These are phyloP conservation scores for Babesia ovis DNA, from an alignment of 169 alveolate genomes.

Conservation along the genomic window DNA sequence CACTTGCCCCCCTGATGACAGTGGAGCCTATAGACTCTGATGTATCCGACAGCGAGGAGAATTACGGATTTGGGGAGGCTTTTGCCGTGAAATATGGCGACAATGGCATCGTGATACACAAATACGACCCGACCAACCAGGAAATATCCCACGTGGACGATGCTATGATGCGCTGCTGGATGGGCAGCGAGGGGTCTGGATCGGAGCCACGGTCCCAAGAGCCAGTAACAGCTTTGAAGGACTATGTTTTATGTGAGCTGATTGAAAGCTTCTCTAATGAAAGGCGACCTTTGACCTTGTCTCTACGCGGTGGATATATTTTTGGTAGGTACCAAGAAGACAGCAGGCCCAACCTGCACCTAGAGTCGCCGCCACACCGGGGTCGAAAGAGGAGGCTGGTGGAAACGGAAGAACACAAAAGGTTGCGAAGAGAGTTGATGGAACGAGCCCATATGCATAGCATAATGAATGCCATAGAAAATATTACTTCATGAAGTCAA, in stretches of 20 bases:
- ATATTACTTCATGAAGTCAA: not conserved
- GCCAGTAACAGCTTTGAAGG: slow-evolving; percentile 18
- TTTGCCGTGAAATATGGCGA: slow-evolving; percentile 33
- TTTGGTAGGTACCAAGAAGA: too few species aligned
- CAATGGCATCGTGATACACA: slow-evolving; percentile 32
- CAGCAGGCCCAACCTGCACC: not conserved
- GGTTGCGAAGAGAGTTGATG: too few species aligned
- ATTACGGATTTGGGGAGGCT: slow-evolving; percentile 43
- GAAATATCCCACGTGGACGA: slow-evolving; percentile 35
- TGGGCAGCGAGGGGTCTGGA: not conserved
- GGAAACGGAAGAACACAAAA: not conserved
- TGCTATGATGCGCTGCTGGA: slow-evolving; percentile 40
- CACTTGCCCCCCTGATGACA: slow-evolving; percentile 44
- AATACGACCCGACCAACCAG: slow-evolving; percentile 32
- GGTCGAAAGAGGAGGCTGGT: not conserved
- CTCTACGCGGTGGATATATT: not conserved
- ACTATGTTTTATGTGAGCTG: slow-evolving; percentile 42
- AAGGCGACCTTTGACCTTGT: slow-evolving; percentile 52
- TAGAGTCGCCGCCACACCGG: not conserved
- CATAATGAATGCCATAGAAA: not conserved
- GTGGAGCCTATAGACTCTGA: slow-evolving; percentile 68
- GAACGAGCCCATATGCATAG: slow-evolving; percentile 13
- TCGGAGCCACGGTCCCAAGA: slow-evolving; percentile 7
- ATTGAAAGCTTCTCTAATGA: slow-evolving; percentile 61
- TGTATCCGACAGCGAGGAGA: slow-evolving; percentile 61